These are phyloP conservation scores for Suillus alpinus DNA, from an alignment of 768 basidiomycete species.

Conservation along the genomic window DNA sequence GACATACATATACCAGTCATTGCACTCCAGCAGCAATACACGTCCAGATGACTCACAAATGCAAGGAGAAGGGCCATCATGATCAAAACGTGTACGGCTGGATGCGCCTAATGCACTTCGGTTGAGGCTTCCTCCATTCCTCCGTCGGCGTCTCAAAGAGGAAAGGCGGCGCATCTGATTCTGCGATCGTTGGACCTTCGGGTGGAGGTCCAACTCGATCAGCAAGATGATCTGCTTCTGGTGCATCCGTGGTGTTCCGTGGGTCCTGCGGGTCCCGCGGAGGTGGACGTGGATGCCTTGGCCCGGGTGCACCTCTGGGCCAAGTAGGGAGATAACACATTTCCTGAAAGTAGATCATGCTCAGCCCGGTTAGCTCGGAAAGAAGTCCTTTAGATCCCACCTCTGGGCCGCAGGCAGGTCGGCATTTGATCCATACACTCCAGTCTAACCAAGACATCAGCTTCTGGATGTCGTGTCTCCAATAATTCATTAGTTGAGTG, in stretches of 20 bases:
- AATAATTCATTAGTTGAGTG: slow-evolving; percentile 1
- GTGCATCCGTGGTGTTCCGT: no score
- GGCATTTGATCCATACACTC: slow-evolving; percentile 20
- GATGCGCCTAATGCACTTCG: slow-evolving; percentile 1
- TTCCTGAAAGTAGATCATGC: slow-evolving; percentile 11
- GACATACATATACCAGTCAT: background rate
- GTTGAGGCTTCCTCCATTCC: slow-evolving; percentile 1
- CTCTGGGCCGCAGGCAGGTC: slow-evolving; percentile 13
- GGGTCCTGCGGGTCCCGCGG: no score
- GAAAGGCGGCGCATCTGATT: no score
- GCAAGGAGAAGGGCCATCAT: no score
- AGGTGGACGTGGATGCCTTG: background rate
- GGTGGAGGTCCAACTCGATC: background rate
- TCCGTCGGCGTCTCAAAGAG: background rate
- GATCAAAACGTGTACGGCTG: background rate
- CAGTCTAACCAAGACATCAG: slow-evolving; percentile 22
- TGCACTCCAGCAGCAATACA: no score
- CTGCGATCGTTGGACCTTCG: background rate
- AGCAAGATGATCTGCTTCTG: no score
- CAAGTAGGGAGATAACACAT: slow-evolving; percentile 27
- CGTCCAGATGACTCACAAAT: no score
- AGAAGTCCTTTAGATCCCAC: slow-evolving; percentile 7
- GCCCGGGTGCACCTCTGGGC: slow-evolving; percentile 9
- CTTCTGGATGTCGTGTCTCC: slow-evolving; percentile 6
- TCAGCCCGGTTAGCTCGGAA: background rate